Evolutionary conservation across 164 flowering plant species (phyloP).

Genomic region (Liriodendron chinense): DNA sequence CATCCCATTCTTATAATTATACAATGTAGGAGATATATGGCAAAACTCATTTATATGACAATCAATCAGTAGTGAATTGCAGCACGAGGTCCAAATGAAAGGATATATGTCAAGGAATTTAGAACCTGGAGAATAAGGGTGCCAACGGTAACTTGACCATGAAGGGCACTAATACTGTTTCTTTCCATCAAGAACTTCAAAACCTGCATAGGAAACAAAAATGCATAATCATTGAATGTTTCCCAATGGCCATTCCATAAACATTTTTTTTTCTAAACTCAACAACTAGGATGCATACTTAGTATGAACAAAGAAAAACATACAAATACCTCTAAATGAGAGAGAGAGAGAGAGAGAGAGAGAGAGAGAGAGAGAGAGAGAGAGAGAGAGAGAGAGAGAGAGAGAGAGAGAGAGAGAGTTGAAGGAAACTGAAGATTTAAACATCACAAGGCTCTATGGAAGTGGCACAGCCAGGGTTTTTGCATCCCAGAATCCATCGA

Average conservation of each 20-base stretch:
- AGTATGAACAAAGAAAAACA: not conserved
- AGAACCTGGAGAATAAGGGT: constrained; percentile 90
- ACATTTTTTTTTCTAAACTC: too few relatives aligned
- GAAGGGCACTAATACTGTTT: constrained; percentile 76
- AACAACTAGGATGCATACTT: not conserved
- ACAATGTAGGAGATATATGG: not conserved
- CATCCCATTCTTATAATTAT: not conserved
- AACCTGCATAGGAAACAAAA: constrained; percentile 45
- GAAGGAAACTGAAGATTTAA: too few relatives aligned
- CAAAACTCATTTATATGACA: not conserved
- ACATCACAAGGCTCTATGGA: too few relatives aligned
- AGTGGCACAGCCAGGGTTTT: too few relatives aligned
- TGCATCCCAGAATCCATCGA: too few relatives aligned
- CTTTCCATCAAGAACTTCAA: constrained; percentile 96
- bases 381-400: too few relatives aligned
- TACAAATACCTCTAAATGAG: not conserved
- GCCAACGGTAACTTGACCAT: constrained; percentile 94
- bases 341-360: too few relatives aligned
- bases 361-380: too few relatives aligned
- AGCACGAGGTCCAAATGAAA: not conserved
- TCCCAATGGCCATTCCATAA: not conserved
- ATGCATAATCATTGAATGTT: not conserved
- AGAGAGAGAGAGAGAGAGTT: too few relatives aligned
- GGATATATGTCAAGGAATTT: constrained; percentile 1
- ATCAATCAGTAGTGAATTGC: not conserved